Evolutionary conservation across 371 early-diverging fungal genomes (phyloP).

Genomic region (Mucor circinelloides): DNA sequence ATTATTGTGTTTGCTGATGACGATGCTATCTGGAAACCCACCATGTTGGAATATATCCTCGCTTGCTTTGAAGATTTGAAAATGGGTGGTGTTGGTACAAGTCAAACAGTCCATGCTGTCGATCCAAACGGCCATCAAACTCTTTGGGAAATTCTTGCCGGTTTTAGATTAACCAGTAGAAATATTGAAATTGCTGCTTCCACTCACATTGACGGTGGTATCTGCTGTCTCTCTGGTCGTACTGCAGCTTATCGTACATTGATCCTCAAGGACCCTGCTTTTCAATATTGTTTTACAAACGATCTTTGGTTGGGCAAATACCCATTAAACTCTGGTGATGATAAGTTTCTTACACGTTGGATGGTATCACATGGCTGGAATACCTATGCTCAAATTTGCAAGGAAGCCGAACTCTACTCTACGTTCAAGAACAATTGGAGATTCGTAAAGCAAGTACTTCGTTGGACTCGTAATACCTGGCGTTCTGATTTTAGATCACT

Average conservation of each 20-base stretch:
- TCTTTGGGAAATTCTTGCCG: conserved; percentile 75
- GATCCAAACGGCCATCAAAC: conserved; percentile 63
- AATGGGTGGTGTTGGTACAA: conserved; percentile 80
- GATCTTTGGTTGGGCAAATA: conserved; percentile 75
- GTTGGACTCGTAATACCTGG: conserved; percentile 84
- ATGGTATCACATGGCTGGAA: conserved; percentile 74
- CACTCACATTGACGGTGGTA: conserved; percentile 79
- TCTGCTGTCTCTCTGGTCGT: conserved; percentile 79
- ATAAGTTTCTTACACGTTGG: conserved; percentile 81
- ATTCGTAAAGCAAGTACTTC: conserved; percentile 71
- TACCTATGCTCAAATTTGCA: conserved; percentile 73
- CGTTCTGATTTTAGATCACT: conserved; percentile 70
- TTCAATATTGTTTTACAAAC: conserved; percentile 71
- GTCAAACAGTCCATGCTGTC: conserved; percentile 60
- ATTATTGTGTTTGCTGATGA: conserved; percentile 80
- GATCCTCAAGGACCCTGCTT: conserved; percentile 74
- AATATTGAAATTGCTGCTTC: conserved; percentile 79
- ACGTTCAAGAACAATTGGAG: conserved; percentile 83
- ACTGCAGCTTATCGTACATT: conserved; percentile 77
- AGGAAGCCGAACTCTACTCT: conserved; percentile 70
- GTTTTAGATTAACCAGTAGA: conserved; percentile 71
- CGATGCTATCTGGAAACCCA: conserved; percentile 72
- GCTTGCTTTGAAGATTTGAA: conserved; percentile 76
- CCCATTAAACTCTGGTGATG: conserved; percentile 77
- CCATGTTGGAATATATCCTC: conserved; percentile 65